A percentile compares a stretch with the other conserved stretches of the same genome.
phyloP scores from a whole-genome alignment of 768 basidiomycete species.

The Suillus lakei region DNA sequence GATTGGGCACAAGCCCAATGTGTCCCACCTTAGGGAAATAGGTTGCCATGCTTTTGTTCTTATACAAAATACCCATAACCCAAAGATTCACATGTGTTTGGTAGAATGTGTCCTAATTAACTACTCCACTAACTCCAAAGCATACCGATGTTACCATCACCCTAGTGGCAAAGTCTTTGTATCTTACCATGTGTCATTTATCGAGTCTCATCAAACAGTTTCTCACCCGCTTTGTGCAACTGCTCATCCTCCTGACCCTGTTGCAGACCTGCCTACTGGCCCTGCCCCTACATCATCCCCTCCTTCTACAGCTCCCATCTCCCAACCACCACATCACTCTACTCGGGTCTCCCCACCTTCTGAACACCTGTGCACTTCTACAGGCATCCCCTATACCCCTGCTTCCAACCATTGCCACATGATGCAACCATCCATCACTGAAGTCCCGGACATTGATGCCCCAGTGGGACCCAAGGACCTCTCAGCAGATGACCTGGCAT shows the following conservation, averaged over 20 bases:
- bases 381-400: no score
- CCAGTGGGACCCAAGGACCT: no score
- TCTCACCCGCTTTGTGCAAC: background rate
- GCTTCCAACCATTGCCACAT: no score
- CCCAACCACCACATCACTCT: no score
- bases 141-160: constrained; percentile 28
- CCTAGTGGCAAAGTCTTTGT: constrained; percentile 8
- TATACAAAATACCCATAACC: constrained; percentile 20
- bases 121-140: constrained; percentile 26
- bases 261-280: no score
- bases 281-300: no score
- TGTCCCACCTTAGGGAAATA: constrained; percentile 28
- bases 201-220: constrained; percentile 20
- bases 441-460: no score
- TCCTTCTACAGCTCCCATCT: no score
- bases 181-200: constrained; percentile 25
- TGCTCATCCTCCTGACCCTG: background rate
- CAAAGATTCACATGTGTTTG: constrained; percentile 22
- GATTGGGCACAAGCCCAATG: constrained; percentile 19
- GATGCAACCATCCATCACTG: background rate
- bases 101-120: constrained; percentile 29
- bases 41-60: constrained; percentile 29
- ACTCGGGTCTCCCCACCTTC: no score
- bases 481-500: background rate
- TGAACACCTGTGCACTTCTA: no score